Conservation (phyloP, 23 red algal species). For the Agarophyton chilense region DNA sequence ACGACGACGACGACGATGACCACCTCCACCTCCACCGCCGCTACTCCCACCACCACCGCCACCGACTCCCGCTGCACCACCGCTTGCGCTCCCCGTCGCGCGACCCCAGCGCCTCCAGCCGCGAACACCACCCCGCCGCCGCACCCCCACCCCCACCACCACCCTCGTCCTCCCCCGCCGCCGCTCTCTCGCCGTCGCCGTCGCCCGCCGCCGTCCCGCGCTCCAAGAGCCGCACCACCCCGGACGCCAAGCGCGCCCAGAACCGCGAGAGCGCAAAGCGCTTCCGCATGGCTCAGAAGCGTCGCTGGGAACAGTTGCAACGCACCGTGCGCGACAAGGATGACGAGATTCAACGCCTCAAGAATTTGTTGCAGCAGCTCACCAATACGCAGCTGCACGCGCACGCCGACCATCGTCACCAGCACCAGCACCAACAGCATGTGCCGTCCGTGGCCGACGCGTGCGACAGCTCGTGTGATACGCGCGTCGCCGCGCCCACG, state of each 20-base stretch:
- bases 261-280: constrained; percentile 75
- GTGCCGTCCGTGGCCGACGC: too few species aligned
- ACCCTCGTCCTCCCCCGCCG: background rate
- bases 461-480: background rate
- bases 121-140: background rate
- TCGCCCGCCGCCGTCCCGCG: background rate
- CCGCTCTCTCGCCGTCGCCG: background rate
- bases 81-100: too few species aligned
- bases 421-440: too few species aligned
- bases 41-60: too few species aligned
- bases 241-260: constrained; percentile 75
- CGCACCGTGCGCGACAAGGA: constrained; percentile 61
- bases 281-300: constrained; percentile 79
- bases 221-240: constrained; percentile 43
- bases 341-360: constrained; percentile 24
- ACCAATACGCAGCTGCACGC: constrained; percentile 6
- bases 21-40: too few species aligned
- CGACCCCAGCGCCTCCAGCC: constrained; percentile 20
- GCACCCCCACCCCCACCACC: background rate
- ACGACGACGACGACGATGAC: background rate
- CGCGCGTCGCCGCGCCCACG: background rate
- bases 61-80: too few species aligned
- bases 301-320: constrained; percentile 55
- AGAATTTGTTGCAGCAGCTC: constrained; percentile 61
- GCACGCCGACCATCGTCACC: too few species aligned